Evolutionary conservation across 768 basidiomycete species (phyloP), one percentile per base, ranked within the genome.

Genomic region (Vararia minispora): DNA sequence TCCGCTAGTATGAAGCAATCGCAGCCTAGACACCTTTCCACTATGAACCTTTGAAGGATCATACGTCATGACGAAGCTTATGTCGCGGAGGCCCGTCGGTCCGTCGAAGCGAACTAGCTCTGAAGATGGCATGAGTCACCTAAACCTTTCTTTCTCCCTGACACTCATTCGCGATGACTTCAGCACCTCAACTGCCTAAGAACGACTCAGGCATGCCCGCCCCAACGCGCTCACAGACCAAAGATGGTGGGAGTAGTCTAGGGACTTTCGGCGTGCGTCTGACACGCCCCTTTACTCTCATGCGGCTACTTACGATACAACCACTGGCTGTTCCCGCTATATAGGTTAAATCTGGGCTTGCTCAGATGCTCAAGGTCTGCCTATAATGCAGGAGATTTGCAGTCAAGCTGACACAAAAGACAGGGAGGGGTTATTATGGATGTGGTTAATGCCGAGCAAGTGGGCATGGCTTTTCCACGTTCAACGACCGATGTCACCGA

Each of bases 291-390:
- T 29, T 26, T 27, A 17, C 24, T 31, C 29, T 25, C 32, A 33
- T 14, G 37, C 22, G 25, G 28, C 32, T 6, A 42, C 40, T 41
- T 17, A 47, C 35, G 34, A 28, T n/a, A n/a, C n/a, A n/a, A n/a
- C n/a, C n/a, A n/a, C n/a, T n/a, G n/a, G n/a, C n/a, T 33, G 28
- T 40, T 38, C 14, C 26, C 34, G 3, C 34, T 31, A 29, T 46
- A 20, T 32, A 87, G 84, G 90, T 92, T 53, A 92, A 92, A 61
- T 86, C 86, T 17, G 91, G 89, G 42, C 68, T 98, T 32, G 90
- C 92, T 3, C 90, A 95, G 69, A 95, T 98, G 92, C 68, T 95
- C 52, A 95, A 95, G 74, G 85, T 81, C n/a, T n/a, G n/a, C n/a
- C n/a, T n/a, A n/a, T n/a, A n/a, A n/a, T n/a, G n/a, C n/a, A n/a